Evolutionary conservation across 2,329 filamentous ascomycete genomes (phyloP), one percentile per base, ranked within the genome.

Genomic region (Xenosphaeropsis pyriputrescens): DNA sequence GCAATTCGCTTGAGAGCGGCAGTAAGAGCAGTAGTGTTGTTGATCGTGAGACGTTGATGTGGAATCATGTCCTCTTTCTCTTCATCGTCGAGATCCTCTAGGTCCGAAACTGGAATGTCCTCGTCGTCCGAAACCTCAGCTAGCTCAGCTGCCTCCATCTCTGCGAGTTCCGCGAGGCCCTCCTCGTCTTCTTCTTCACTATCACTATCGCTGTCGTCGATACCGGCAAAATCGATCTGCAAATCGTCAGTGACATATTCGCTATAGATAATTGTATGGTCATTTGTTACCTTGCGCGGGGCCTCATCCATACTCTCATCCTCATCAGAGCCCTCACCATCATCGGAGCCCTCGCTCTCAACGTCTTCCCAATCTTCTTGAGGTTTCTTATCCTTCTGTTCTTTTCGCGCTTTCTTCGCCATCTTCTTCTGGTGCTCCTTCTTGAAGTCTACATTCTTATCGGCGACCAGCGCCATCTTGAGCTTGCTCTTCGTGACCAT

Each of bases 41-140:
- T 95, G 65, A 96, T 96, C 38, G 88, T 95, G 47, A 95, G 78
- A 50, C 86, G 83, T 57, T 91, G 85, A 62, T 93, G 83, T 13
- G 86, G 85, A 43, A 93, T 75, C 31, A 94, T 72, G 54, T 94
- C 88, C 60, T 84, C 84, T 50, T 75, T 80, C 51, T 93, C 86
- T 45, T 84, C 82, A 15, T 83, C 85, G 38, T 82, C 64, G 18
- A 77, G 63, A 37, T 84, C 83, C 50, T 84, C 81, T 37, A 91
- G 77, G 50, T 95, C 88, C 22, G 85, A 93, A 45, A 94, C 73
- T 4, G 88, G 80, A 33, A 95, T 86, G 46, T 93, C 86, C 47
- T 91, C 85, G 33, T 89, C 83, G 4, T 86, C 81, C 16, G 82
- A 79, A 0, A 75, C 72, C 56, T 60, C 51, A 30, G 59, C 56